phyloP scores from a whole-genome alignment of 1,284 basidiomycete genomes.

The Heterobasidion irregulare region DNA sequence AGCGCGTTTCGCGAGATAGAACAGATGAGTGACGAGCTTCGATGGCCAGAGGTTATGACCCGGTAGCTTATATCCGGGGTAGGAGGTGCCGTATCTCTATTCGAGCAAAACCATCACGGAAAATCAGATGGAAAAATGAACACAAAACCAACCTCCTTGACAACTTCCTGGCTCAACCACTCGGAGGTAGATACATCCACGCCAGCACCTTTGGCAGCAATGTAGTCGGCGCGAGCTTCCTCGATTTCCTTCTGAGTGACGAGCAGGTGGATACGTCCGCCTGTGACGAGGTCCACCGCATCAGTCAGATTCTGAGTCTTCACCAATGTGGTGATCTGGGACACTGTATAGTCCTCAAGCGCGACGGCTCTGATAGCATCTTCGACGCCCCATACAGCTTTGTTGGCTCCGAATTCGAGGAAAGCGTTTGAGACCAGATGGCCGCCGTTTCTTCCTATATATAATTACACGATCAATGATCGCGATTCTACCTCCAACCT shows the following conservation, averaged over 20 bases:
- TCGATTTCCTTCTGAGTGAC: constrained; percentile 36
- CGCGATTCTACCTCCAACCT: background rate
- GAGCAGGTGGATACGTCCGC: constrained; percentile 47
- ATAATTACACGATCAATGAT: background rate
- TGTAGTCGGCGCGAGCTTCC: constrained; percentile 33
- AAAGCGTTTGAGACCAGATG: constrained; percentile 57
- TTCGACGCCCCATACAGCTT: constrained; percentile 33
- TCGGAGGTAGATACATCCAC: constrained; percentile 34
- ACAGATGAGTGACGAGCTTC: constrained; percentile 66
- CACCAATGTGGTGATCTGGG: constrained; percentile 42
- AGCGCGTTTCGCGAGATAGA: constrained; percentile 28
- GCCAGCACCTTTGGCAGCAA: constrained; percentile 47
- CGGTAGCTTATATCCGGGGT: constrained; percentile 40
- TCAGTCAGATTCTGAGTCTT: constrained; percentile 31
- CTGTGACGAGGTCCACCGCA: constrained; percentile 55
- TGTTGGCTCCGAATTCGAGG: constrained; percentile 31
- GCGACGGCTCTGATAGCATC: constrained; percentile 47
- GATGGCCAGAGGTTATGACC: constrained; percentile 72
- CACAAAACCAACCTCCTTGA: constrained; percentile 31
- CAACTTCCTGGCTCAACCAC: constrained; percentile 41
- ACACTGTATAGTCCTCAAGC: constrained; percentile 51
- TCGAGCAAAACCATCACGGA: background rate
- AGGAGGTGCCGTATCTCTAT: constrained; percentile 48
- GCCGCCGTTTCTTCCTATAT: constrained; percentile 66
- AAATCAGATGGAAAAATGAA: too few species aligned